Conservation (phyloP, 495 filamentous ascomycete species). For the Collariella sp. region DNA sequence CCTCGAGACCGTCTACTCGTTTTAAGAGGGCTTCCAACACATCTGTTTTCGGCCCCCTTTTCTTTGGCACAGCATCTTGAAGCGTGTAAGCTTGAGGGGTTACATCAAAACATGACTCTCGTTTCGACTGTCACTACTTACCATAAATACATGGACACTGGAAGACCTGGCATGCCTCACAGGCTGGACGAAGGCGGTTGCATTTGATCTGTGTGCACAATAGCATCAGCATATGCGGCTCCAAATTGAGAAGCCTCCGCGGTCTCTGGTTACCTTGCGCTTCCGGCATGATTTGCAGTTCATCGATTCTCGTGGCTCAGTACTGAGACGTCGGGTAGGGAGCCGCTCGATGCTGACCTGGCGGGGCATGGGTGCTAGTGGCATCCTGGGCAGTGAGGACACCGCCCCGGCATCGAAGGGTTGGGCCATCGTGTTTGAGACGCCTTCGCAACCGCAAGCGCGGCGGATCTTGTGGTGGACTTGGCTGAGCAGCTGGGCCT, state of each 20-base stretch:
- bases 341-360: slow-evolving; percentile 81
- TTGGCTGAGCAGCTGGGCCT: background rate
- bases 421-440: slow-evolving; percentile 18
- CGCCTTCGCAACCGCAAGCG: background rate
- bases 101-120: too few relatives aligned
- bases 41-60: slow-evolving; percentile 80
- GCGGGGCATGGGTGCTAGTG: slow-evolving; percentile 51
- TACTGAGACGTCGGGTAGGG: slow-evolving; percentile 60
- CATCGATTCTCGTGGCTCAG: slow-evolving; percentile 79
- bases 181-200: slow-evolving; percentile 73
- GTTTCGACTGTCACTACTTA: slow-evolving; percentile 30
- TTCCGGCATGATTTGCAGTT: slow-evolving; percentile 92
- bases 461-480: background rate
- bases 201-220: slow-evolving; percentile 63
- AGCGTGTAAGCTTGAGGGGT: background rate
- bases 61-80: slow-evolving; percentile 78
- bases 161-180: slow-evolving; percentile 82
- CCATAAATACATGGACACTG: slow-evolving; percentile 83
- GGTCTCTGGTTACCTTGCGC: slow-evolving; percentile 52
- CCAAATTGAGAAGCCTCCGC: background rate
- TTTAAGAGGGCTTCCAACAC: slow-evolving; percentile 77
- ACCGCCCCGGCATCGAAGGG: slow-evolving; percentile 22
- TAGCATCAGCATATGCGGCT: slow-evolving; percentile 5
- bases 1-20: slow-evolving; percentile 75
- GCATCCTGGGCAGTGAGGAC: slow-evolving; percentile 24